These are phyloP conservation scores for Anastatica hierochuntica DNA, from an alignment of 345 rosid species.

Conservation along the genomic window DNA sequence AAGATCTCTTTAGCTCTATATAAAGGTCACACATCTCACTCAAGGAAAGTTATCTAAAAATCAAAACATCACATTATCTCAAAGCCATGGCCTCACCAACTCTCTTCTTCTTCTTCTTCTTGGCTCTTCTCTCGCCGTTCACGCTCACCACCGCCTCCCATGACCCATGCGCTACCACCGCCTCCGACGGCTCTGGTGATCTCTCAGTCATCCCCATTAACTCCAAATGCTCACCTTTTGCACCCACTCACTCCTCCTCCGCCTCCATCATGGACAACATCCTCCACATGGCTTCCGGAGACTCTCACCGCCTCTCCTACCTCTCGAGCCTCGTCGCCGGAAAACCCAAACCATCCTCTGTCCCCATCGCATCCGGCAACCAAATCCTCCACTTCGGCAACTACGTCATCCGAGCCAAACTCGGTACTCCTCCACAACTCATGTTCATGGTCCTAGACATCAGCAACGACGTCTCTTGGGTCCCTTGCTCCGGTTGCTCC, in stretches of 20 bases:
- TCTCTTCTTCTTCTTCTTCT: slow-evolving; percentile 28
- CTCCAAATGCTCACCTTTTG: slow-evolving; percentile 74
- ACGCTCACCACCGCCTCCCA: slow-evolving; percentile 23
- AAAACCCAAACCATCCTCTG: slow-evolving; percentile 29
- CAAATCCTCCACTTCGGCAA: slow-evolving; percentile 27
- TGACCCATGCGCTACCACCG: slow-evolving; percentile 38
- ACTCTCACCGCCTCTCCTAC: slow-evolving; percentile 50
- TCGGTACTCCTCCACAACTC: slow-evolving; percentile 72
- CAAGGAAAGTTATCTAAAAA: no score
- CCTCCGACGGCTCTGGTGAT: slow-evolving; percentile 28
- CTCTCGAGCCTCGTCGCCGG: slow-evolving; percentile 43
- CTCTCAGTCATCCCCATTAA: slow-evolving; percentile 63
- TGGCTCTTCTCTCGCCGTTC: slow-evolving; percentile 24
- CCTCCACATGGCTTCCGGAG: slow-evolving; percentile 61
- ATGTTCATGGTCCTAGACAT: slow-evolving; percentile 85
- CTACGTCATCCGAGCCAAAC: slow-evolving; percentile 59
- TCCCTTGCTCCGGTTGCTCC: slow-evolving; percentile 59
- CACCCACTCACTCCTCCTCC: slow-evolving; percentile 30
- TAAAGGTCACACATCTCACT: not conserved
- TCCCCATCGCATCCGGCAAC: slow-evolving; percentile 65
- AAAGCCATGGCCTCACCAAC: slow-evolving; percentile 36
- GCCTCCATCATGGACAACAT: slow-evolving; percentile 46
- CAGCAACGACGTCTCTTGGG: slow-evolving; percentile 66
- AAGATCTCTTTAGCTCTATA: not conserved
- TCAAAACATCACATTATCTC: slow-evolving; percentile 11